Evolutionary conservation across 768 basidiomycete species (phyloP).

Genomic region (Termitomyces sp.): DNA sequence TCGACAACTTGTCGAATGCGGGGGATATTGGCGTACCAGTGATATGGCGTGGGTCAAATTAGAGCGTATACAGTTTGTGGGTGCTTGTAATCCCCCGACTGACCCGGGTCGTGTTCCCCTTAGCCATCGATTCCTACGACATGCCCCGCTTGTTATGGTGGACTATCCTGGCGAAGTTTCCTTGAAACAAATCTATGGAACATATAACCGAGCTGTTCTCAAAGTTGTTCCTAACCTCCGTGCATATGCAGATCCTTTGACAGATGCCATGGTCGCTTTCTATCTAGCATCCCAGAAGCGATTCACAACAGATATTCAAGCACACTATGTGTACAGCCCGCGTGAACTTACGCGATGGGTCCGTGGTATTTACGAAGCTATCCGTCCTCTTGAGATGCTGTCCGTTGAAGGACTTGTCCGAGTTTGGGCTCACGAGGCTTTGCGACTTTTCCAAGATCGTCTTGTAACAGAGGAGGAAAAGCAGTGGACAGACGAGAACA

Average conservation of each 20-base stretch:
- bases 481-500: slow-evolving; percentile 91
- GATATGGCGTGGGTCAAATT: slow-evolving; percentile 98
- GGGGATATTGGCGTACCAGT: slow-evolving; percentile 90
- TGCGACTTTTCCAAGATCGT: slow-evolving; percentile 97
- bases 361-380: slow-evolving; percentile 95
- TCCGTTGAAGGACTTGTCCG: slow-evolving; percentile 94
- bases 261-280: slow-evolving; percentile 95
- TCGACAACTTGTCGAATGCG: slow-evolving; percentile 91
- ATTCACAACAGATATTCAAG: slow-evolving; percentile 96
- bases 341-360: slow-evolving; percentile 98
- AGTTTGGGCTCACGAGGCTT: slow-evolving; percentile 96
- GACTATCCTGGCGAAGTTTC: slow-evolving; percentile 98
- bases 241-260: slow-evolving; percentile 90
- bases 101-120: slow-evolving; percentile 99
- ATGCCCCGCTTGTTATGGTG: slow-evolving; percentile 97
- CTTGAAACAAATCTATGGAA: slow-evolving; percentile 97
- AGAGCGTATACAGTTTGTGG: slow-evolving; percentile 99
- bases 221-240: slow-evolving; percentile 94
- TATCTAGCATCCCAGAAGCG: slow-evolving; percentile 91
- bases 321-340: slow-evolving; percentile 98
- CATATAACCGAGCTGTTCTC: slow-evolving; percentile 93
- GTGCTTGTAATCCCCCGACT: slow-evolving; percentile 98
- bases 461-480: slow-evolving; percentile 91
- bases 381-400: slow-evolving; percentile 89
- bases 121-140: slow-evolving; percentile 94